phyloP scores from a whole-genome alignment of 2,329 filamentous ascomycete species.

The Cryphonectria carpinicola region DNA sequence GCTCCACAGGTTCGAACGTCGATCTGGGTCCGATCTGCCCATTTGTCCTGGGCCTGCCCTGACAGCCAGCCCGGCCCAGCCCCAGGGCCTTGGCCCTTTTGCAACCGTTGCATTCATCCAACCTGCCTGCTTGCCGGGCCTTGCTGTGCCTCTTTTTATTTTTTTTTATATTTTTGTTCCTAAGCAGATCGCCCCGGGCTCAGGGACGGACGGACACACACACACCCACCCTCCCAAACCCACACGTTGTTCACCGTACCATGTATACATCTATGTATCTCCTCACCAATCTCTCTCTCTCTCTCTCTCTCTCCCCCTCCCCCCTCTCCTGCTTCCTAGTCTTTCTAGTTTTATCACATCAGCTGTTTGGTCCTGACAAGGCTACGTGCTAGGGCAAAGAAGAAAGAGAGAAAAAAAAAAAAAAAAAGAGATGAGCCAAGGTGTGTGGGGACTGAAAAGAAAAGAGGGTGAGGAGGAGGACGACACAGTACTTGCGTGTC shows the following conservation, averaged over 20 bases:
- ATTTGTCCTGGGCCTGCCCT: conserved; percentile 10
- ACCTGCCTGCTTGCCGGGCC: background rate
- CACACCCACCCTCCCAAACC: too few relatives aligned
- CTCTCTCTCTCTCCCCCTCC: background rate
- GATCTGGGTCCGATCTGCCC: conserved; percentile 22
- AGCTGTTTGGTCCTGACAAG: background rate
- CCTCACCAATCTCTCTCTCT: background rate
- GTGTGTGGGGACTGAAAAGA: background rate
- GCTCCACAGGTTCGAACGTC: conserved; percentile 22
- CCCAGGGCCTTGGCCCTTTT: background rate
- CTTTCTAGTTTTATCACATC: conserved; percentile 2
- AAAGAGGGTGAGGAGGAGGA: background rate
- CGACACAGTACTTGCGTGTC: conserved; percentile 7
- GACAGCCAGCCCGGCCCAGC: conserved; percentile 5
- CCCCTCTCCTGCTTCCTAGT: background rate
- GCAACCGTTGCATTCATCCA: conserved; percentile 4
- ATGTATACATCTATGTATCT: background rate
- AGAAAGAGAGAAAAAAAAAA: too few relatives aligned
- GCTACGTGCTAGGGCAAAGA: background rate
- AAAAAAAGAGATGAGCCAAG: background rate
- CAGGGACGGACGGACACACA: background rate
- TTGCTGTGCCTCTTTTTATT: background rate
- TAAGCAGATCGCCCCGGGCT: background rate
- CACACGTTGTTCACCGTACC: background rate
- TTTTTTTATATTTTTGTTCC: background rate